These are phyloP conservation scores for Uncinocarpus reesii DNA, from an alignment of 2,329 filamentous ascomycete species.

Conservation along the genomic window DNA sequence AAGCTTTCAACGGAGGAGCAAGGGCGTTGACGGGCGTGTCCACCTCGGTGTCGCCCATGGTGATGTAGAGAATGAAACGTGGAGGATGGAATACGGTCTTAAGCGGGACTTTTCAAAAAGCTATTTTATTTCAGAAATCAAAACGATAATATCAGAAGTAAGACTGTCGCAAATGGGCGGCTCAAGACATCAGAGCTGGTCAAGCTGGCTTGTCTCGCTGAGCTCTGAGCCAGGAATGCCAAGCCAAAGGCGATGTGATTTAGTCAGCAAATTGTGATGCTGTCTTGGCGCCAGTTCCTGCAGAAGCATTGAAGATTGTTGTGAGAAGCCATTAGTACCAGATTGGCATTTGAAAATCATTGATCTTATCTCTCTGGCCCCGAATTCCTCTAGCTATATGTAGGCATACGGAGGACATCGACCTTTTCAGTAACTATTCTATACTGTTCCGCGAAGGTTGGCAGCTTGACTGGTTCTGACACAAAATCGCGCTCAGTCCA, in stretches of 20 bases:
- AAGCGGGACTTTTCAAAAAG: not conserved
- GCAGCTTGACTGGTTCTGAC: no score
- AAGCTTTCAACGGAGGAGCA: conserved; percentile 63
- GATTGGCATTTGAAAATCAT: no score
- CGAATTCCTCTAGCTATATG: no score
- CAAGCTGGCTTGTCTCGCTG: not conserved
- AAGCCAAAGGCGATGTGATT: conserved; percentile 6
- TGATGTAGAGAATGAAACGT: conserved; percentile 13
- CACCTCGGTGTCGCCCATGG: conserved; percentile 78
- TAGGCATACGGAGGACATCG: no score
- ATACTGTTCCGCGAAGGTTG: no score
- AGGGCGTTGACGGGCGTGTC: conserved; percentile 59
- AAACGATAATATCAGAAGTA: not conserved
- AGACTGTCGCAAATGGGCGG: no score
- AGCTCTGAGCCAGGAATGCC: not conserved
- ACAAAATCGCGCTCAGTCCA: no score
- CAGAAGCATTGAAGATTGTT: no score
- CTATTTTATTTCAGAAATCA: not conserved
- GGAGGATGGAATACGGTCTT: not conserved
- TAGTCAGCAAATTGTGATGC: conserved; percentile 1
- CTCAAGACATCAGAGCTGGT: not conserved
- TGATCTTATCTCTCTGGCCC: no score
- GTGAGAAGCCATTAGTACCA: no score
- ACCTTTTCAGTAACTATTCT: no score
- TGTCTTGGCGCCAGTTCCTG: not conserved